phyloP scores from a whole-genome alignment of 352 stramenopile genomes.

The Thraustochytrium striatum region DNA sequence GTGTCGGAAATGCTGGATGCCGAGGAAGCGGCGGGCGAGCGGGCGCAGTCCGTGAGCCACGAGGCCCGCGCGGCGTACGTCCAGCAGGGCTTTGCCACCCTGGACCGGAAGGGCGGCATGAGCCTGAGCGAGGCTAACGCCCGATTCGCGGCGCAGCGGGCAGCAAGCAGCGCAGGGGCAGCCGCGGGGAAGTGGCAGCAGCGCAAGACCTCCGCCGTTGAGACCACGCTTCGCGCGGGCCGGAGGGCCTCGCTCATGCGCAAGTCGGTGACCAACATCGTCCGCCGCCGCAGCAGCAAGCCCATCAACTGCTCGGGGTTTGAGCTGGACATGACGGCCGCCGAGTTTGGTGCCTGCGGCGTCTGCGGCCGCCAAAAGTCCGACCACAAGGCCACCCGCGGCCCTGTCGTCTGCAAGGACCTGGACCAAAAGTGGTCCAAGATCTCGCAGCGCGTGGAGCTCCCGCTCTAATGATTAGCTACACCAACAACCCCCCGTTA shows the following conservation, averaged over 20 bases:
- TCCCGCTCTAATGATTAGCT: background rate
- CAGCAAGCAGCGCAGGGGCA: background rate
- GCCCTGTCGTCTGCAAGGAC: background rate
- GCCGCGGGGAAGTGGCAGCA: background rate
- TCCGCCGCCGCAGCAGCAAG: too few species aligned
- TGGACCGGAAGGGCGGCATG: too few species aligned
- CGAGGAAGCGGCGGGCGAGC: too few species aligned
- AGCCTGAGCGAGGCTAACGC: background rate
- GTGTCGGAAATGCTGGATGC: background rate
- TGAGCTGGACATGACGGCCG: slow-evolving; percentile 1
- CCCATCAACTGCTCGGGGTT: slow-evolving; percentile 1
- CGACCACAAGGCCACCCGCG: background rate
- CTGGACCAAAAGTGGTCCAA: background rate
- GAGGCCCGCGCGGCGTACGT: too few species aligned
- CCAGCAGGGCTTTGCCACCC: too few species aligned
- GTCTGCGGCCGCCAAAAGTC: background rate
- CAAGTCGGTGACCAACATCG: background rate
- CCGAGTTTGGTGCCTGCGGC: slow-evolving; percentile 37
- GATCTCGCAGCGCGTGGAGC: too few species aligned
- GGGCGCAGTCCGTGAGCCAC: too few species aligned
- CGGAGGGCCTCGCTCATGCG: background rate
- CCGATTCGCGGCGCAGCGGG: background rate
- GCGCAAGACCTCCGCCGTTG: too few species aligned
- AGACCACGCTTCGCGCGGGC: too few species aligned
- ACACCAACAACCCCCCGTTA: background rate